Percentiles rank a stretch among this genome's conserved stretches.
phyloP scores from a whole-genome alignment of 1,139 yeast species.

The Hemisphaericaspora lyxosophila region DNA sequence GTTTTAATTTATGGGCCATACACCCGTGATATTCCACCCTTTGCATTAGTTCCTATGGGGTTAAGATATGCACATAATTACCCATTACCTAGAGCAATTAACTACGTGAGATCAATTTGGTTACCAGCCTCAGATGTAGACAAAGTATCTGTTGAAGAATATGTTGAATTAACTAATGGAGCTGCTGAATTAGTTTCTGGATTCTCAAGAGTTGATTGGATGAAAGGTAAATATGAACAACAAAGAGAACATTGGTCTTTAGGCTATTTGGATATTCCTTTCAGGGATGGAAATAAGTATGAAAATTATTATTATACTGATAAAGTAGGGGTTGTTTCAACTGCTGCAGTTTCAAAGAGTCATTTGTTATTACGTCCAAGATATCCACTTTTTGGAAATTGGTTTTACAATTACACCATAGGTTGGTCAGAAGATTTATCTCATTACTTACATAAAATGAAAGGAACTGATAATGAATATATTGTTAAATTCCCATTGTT shows the following conservation, averaged over 20 bases:
- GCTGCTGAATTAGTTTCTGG: slow-evolving; percentile 71
- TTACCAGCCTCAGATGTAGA: slow-evolving; percentile 43
- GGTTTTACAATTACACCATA: slow-evolving; percentile 93
- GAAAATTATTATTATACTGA: slow-evolving; percentile 78
- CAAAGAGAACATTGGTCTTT: slow-evolving; percentile 47
- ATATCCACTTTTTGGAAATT: slow-evolving; percentile 91
- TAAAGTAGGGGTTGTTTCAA: slow-evolving; percentile 92
- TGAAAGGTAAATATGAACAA: slow-evolving; percentile 50
- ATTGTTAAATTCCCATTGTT: slow-evolving; percentile 69
- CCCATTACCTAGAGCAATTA: slow-evolving; percentile 63
- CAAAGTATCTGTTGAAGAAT: slow-evolving; percentile 66
- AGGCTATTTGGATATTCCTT: slow-evolving; percentile 56
- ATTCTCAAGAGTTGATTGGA: slow-evolving; percentile 77
- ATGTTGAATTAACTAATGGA: slow-evolving; percentile 73
- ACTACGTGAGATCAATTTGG: slow-evolving; percentile 78
- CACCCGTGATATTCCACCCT: slow-evolving; percentile 41
- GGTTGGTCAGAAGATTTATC: slow-evolving; percentile 78
- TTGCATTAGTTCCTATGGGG: slow-evolving; percentile 47
- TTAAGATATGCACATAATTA: slow-evolving; percentile 64
- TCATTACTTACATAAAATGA: slow-evolving; percentile 48
- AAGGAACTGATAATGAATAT: slow-evolving; percentile 50
- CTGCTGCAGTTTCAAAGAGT: slow-evolving; percentile 54
- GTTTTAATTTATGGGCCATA: slow-evolving; percentile 61
- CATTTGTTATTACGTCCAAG: slow-evolving; percentile 75
- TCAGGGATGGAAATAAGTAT: slow-evolving; percentile 43